These are phyloP conservation scores for Venturia aucupariae DNA, from an alignment of 2,329 filamentous ascomycete genomes.

Conservation along the genomic window DNA sequence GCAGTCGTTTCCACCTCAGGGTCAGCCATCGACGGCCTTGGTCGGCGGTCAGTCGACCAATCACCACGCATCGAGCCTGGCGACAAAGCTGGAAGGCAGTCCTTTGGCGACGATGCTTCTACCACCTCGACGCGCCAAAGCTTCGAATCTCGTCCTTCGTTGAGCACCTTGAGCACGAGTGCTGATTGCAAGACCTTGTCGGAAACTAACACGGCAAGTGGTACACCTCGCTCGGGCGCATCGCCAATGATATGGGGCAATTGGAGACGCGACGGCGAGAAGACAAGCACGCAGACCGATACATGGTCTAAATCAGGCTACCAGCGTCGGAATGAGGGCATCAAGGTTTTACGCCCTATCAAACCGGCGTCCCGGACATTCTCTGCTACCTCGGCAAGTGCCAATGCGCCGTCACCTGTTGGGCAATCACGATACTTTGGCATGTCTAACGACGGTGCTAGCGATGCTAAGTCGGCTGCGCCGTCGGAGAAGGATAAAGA, in stretches of 20 bases:
- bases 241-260: slow-evolving; percentile 39
- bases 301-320: slow-evolving; percentile 38
- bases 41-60: neutral
- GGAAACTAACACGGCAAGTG: slow-evolving; percentile 12
- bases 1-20: neutral
- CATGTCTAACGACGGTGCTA: slow-evolving; percentile 14
- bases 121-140: slow-evolving; percentile 12
- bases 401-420: slow-evolving; percentile 27
- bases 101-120: slow-evolving; percentile 7
- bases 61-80: slow-evolving; percentile 1
- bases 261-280: slow-evolving; percentile 37
- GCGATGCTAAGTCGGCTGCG: slow-evolving; percentile 17
- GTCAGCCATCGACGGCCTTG: neutral
- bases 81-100: slow-evolving; percentile 7
- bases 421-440: slow-evolving; percentile 41
- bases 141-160: slow-evolving; percentile 7
- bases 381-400: slow-evolving; percentile 21
- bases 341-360: slow-evolving; percentile 81
- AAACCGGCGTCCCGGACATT: slow-evolving; percentile 50
- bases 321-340: slow-evolving; percentile 61
- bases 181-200: neutral
- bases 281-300: slow-evolving; percentile 17
- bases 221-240: slow-evolving; percentile 23
- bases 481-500: slow-evolving; percentile 29
- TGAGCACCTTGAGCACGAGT: slow-evolving; percentile 1